Evolutionary conservation across 2,329 filamentous ascomycete genomes (phyloP).

Genomic region (Aspergillus neoniger): DNA sequence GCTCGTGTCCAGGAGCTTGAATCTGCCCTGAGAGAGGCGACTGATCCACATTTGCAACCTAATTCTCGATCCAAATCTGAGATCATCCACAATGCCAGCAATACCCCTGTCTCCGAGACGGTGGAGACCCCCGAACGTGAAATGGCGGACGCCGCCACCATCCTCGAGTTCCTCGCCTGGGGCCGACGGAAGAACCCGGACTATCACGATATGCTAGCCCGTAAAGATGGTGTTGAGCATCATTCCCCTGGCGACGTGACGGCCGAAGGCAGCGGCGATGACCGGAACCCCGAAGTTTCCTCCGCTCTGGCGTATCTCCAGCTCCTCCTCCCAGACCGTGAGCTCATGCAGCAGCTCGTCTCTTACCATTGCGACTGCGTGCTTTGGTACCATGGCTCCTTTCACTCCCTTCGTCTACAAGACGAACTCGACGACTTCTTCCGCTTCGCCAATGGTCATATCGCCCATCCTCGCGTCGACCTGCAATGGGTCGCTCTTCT

Average conservation of each 20-base stretch:
- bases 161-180: conserved; percentile 54
- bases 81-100: not conserved
- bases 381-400: conserved; percentile 44
- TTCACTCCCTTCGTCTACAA: conserved; percentile 42
- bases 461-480: conserved; percentile 37
- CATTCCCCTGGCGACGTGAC: conserved; percentile 28
- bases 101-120: conserved; percentile 1
- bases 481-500: conserved; percentile 52
- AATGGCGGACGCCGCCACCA: conserved; percentile 47
- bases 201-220: conserved; percentile 29
- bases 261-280: conserved; percentile 14
- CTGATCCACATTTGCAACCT: not conserved
- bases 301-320: conserved; percentile 31
- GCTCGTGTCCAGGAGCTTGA: conserved; percentile 31
- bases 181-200: conserved; percentile 48
- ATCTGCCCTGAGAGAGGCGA: conserved; percentile 22
- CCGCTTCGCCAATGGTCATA: conserved; percentile 26
- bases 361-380: conserved; percentile 44
- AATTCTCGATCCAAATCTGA: not conserved
- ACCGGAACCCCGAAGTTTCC: conserved; percentile 5
- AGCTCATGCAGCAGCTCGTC: conserved; percentile 29
- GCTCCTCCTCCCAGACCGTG: conserved; percentile 36
- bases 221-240: conserved; percentile 14
- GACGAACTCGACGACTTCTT: conserved; percentile 39
- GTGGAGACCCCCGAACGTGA: conserved; percentile 18